Evolutionary conservation across 257 asterid genomes (phyloP), one percentile per base, ranked within the genome.

Genomic region (Eucommia ulmoides): DNA sequence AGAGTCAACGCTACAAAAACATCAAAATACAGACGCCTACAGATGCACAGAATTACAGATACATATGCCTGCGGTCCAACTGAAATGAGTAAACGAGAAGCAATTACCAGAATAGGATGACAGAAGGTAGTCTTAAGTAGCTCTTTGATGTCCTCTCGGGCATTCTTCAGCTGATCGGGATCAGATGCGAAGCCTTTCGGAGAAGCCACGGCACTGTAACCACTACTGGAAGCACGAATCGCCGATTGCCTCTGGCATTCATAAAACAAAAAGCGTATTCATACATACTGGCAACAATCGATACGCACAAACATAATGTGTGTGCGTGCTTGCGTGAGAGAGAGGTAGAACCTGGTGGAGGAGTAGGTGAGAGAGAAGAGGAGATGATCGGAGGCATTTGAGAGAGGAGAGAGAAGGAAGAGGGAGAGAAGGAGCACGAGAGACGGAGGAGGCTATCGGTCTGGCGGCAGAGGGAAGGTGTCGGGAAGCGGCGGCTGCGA

Each of bases 111-210:
- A 65, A 89, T 80, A 23, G 98, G 96, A 50, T 89, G 96, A 62
- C 83, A 80, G 69, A 67, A 89, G 29, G 54, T 74, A 24, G 80
- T 58, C 62, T 65, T 71, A 53, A 89, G 85, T 16, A 89, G 80
- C 66, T 76, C 80, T 50, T 77, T 80, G 2, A 89, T 77, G 56
- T 89, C 98, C 67, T 89, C 88, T 54, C 92, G 76, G 22, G 98
- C 98, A 65, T 79, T 70, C 72, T 80, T 83, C 77, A 89, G 60
- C 74, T 89, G 93, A 62, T 73, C 84, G 22, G 83, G 77, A 61
- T 69, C 71, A 45, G 98, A 82, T 1, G 77, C 91, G 2, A 75
- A 62, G 83, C 88, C 77, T 72, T 76, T 84, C 61, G 94, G 83
- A 64, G 84, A 61, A 55, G 80, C 55, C 46, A 50, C 63, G 14